Conservation (phyloP, 1,284 basidiomycete species). For the Boletus hoseneyae region DNA sequence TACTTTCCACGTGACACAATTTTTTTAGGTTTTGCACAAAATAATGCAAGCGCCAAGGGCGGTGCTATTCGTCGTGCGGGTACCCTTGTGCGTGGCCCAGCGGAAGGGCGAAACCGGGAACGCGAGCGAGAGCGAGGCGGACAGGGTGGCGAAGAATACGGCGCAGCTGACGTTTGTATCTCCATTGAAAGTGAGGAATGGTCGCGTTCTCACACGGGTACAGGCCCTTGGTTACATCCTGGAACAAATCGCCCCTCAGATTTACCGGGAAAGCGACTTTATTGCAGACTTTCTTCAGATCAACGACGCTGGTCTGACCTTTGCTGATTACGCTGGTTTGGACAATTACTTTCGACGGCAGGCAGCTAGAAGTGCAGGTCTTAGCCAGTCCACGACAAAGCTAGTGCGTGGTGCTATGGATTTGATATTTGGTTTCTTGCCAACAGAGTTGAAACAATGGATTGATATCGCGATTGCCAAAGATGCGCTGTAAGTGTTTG, state of each 20-base stretch:
- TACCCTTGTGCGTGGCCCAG: slow-evolving; percentile 69
- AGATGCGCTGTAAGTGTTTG: slow-evolving; percentile 69
- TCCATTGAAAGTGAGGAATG: background rate
- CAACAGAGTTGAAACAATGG: slow-evolving; percentile 81
- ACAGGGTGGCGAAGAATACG: slow-evolving; percentile 57
- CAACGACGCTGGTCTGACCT: slow-evolving; percentile 84
- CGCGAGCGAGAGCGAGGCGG: slow-evolving; percentile 67
- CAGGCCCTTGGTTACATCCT: slow-evolving; percentile 77
- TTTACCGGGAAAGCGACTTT: slow-evolving; percentile 86
- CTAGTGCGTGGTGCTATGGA: slow-evolving; percentile 88
- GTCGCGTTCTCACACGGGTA: slow-evolving; percentile 34
- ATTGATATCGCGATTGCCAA: slow-evolving; percentile 74
- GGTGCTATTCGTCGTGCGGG: slow-evolving; percentile 70
- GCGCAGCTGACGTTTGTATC: slow-evolving; percentile 61
- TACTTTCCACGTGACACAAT: background rate
- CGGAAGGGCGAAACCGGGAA: slow-evolving; percentile 57
- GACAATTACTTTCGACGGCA: slow-evolving; percentile 94
- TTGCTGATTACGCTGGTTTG: slow-evolving; percentile 93
- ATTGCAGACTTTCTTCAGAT: slow-evolving; percentile 92
- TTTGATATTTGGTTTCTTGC: slow-evolving; percentile 91
- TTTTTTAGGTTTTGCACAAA: slow-evolving; percentile 45
- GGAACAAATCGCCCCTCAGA: slow-evolving; percentile 71
- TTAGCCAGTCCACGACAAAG: slow-evolving; percentile 71
- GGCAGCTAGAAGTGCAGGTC: slow-evolving; percentile 69
- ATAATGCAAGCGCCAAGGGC: slow-evolving; percentile 32